Base-by-base conservation (phyloP, 768 basidiomycete species). In the Hysterangium stoloniferum region DNA sequence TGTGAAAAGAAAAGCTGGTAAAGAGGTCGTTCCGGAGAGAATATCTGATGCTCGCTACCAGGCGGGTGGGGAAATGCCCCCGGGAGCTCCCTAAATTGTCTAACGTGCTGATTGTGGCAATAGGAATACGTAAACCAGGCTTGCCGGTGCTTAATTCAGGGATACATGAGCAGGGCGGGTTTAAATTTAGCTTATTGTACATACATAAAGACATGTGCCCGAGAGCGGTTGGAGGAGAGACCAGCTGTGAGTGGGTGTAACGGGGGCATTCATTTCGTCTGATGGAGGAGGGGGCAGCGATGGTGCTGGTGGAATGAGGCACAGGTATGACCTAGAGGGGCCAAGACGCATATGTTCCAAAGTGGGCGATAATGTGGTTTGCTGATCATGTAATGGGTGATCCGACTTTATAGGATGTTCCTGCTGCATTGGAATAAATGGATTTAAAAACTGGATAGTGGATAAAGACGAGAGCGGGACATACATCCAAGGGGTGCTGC, bases 111-210 rank as follows among this genome's bases (percentile, higher is more conserved):
- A 66, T 93, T 88, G 70, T 99, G 93, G 71, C 95, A 92, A 66
- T 88, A 96, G 43, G 90, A 84, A 69, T 98, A 98, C 32, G 93
- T 98, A 72, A 97, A 98, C 93, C 93, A 96, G 33, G 84, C 80
- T 72, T 91, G 87, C 58, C 80, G 80, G 63, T 84, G 81, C 84
- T 91, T 55, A 61, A 31, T 32, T 31, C 38, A 36, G 12, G 6
- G 20, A 20, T 42, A 17, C 9, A 38, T 41, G 6, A 7, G 25
- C 27, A 54, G 58, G 67, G 64, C 65, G 59, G 48, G 47, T 37
- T 52, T n/a, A 58, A 62, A 61, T 57, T 61, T 62, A 61, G 59
- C 55, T 56, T 57, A 60, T 59, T 53, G 58, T 56, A 74, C 85
- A 63, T 71, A 91, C 89, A 68, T 91, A 92, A 66, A 93, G 78